Conservation (phyloP, 768 basidiomycete species). For the Hygrophorus russula region DNA sequence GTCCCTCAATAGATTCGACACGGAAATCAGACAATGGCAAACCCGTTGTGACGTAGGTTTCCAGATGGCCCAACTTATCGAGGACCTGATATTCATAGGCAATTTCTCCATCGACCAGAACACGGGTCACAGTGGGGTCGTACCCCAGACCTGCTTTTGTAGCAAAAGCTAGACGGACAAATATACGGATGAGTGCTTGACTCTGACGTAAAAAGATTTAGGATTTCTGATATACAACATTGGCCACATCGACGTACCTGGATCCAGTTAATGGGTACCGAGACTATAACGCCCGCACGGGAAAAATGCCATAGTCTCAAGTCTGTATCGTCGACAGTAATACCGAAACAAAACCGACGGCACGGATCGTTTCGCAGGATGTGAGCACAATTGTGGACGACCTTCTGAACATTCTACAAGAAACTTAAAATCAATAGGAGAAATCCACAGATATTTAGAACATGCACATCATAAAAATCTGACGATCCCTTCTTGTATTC, state of each 20-base stretch:
- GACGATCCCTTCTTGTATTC: not conserved
- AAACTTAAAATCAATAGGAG: not conserved
- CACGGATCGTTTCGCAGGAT: conserved; percentile 7
- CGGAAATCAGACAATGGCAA: conserved; percentile 4
- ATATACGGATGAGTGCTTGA: not conserved
- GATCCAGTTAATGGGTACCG: conserved; percentile 1
- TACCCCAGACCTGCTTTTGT: conserved; percentile 2
- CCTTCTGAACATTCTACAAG: conserved; percentile 1
- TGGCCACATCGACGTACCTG: not conserved
- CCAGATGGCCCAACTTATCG: not conserved
- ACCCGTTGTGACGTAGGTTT: conserved; percentile 1
- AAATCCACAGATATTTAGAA: not conserved
- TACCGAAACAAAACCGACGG: conserved; percentile 4
- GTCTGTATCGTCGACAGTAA: conserved; percentile 3
- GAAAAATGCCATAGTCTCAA: conserved; percentile 5
- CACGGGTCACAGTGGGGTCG: conserved; percentile 4
- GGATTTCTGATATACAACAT: not conserved
- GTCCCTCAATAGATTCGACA: conserved; percentile 5
- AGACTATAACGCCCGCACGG: conserved; percentile 5
- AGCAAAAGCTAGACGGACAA: not conserved
- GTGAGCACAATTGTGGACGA: conserved; percentile 3
- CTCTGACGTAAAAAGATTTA: not conserved
- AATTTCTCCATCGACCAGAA: not conserved
- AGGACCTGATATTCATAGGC: conserved; percentile 3
- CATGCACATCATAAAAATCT: not conserved